Percentiles rank a stretch among this genome's conserved stretches.
Evolutionary conservation across 768 basidiomycete species (phyloP).

Genomic region (Suillus subluteus): DNA sequence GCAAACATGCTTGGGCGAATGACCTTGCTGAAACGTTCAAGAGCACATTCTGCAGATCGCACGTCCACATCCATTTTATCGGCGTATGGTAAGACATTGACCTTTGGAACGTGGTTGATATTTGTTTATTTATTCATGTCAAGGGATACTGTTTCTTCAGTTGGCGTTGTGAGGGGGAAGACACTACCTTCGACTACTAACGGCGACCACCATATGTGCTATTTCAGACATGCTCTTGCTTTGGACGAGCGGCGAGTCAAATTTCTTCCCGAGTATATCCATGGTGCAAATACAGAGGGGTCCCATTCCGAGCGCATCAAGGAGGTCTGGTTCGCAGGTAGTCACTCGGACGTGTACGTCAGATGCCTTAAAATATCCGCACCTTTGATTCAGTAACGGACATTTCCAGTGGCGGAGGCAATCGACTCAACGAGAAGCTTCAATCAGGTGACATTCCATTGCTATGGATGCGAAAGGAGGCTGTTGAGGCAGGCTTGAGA

Average conservation of each 20-base stretch:
- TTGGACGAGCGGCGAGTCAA: conserved; percentile 40
- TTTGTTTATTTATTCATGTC: not conserved
- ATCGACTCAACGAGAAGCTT: conserved; percentile 12
- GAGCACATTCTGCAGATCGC: conserved; percentile 25
- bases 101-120: not conserved
- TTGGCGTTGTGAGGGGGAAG: conserved; percentile 28
- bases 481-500: conserved; percentile 22
- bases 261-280: conserved; percentile 35
- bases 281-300: conserved; percentile 14
- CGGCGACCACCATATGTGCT: conserved; percentile 30
- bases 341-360: conserved; percentile 38
- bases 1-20: not conserved
- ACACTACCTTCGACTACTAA: conserved; percentile 20
- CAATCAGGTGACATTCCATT: conserved; percentile 20
- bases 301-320: conserved; percentile 22
- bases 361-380: not conserved
- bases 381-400: not conserved
- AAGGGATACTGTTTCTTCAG: conserved; percentile 41
- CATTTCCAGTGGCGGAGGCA: conserved; percentile 24
- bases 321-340: conserved; percentile 38
- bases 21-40: conserved; percentile 32
- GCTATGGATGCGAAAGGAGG: conserved; percentile 33
- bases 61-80: conserved; percentile 36
- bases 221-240: conserved; percentile 39
- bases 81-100: conserved; percentile 34